These are phyloP conservation scores for Podospora anserina DNA, from an alignment of 495 filamentous ascomycete species.

Conservation along the genomic window DNA sequence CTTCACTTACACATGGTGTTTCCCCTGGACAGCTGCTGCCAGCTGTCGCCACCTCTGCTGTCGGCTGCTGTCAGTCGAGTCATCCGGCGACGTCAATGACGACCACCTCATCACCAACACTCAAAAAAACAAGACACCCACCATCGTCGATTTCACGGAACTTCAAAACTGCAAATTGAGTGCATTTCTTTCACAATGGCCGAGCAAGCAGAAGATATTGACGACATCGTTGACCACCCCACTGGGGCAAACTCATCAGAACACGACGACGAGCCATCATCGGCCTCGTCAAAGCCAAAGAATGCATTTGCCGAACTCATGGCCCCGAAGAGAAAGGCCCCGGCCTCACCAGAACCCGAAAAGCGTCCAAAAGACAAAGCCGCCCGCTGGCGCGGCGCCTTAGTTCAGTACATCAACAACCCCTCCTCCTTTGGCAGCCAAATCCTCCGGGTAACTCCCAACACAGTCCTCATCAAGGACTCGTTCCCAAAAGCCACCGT, in stretches of 20 bases:
- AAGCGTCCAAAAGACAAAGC: conserved; percentile 12
- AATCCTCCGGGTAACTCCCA: conserved; percentile 65
- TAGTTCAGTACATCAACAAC: conserved; percentile 68
- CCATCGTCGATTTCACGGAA: background rate
- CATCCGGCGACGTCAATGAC: background rate
- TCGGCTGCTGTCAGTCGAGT: background rate
- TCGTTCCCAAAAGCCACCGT: conserved; percentile 79
- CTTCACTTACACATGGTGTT: background rate
- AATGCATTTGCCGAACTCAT: conserved; percentile 63
- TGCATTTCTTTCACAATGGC: conserved; percentile 15
- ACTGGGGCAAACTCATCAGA: background rate
- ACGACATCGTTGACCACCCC: conserved; percentile 8
- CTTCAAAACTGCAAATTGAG: background rate
- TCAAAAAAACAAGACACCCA: background rate
- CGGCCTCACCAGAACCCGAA: conserved; percentile 22
- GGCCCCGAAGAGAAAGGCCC: conserved; percentile 51
- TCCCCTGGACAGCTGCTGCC: background rate
- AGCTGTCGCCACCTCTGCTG: background rate
- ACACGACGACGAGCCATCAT: background rate
- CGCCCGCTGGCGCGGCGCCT: conserved; percentile 54
- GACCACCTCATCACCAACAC: background rate
- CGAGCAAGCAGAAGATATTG: conserved; percentile 21
- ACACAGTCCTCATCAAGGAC: conserved; percentile 81
- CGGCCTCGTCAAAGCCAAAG: conserved; percentile 9
- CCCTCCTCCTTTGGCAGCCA: conserved; percentile 60